Evolutionary conservation across 2,329 filamentous ascomycete genomes (phyloP), one percentile per base, ranked within the genome.

Genomic region (Cryphonectria nitschkei): DNA sequence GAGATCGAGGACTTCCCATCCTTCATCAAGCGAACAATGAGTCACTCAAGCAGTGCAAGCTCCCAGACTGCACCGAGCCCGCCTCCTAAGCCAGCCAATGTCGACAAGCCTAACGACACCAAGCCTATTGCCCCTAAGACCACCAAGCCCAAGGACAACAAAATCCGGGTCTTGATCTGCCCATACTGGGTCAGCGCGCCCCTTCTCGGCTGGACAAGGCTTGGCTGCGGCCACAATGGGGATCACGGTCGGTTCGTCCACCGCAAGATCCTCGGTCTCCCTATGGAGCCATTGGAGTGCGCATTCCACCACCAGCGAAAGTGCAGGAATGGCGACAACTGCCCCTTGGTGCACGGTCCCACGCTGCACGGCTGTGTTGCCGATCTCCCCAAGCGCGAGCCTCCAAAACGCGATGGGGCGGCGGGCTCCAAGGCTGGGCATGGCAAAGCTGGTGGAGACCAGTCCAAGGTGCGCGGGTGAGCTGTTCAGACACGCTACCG

Each of bases 151-250:
- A 34, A 22, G 29, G 58, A 39, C 60, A 22, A 6, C 11, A 6
- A 34, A 0, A 11, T 4, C 13, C 9, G 9, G 1, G 58, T 62
- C 34, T 22, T 62, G 34, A 41, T 62, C 34, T 62, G 60, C 60
- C 60, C 60, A 26, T 62, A 62, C 34, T 62, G 60, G 60, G 60
- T 62, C 60, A n/a, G 16, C 14, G 60, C 60, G 6, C 60, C 60
- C 4, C 29, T 62, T 9, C 60, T 62, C n/a, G 34, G 60, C 34
- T 62, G 60, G 60, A 14, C 26, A 1, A 37, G 19, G 29, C 11
- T 37, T 6, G 37, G 37, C 32, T 62, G 37, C n/a, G 60, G 60
- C 19, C 19, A 62, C n/a, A n/a, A n/a, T 5, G 32, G 60, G 8
- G 60, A 62, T 11, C 60, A 62, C 29, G 60, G 34, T 19, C 19